Evolutionary conservation across 108 stramenopile species (phyloP), one percentile per base, ranked within the genome.

Genomic region (Skeletonema costatum): DNA sequence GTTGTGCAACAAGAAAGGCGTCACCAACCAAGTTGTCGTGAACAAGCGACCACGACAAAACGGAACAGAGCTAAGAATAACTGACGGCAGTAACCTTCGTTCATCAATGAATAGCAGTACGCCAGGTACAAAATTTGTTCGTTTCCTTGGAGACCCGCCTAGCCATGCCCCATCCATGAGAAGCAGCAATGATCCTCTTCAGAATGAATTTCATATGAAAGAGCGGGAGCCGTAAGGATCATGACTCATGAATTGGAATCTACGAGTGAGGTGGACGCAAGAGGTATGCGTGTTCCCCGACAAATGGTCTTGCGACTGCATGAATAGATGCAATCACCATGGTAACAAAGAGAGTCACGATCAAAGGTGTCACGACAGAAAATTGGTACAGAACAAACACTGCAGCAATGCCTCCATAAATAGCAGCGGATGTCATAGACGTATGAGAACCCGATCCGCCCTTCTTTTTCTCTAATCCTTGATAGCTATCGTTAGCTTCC

Each of bases 251-350:
- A 29, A 60, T n/a, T 31, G 25, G 56, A 58, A 29, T 11, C 25
- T 29, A 58, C 56, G 8, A 60, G 10, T 13, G 16, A 60, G 59
- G 21, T 11, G 46, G 42, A 39, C 68, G 66, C 17, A 73, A n/a
- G 25, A 60, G 36, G 59, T 78, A 71, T 3, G 44, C 11, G 50
- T 59, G 59, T 35, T 80, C 78, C 56, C 68, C 61, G 46, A 69
- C 60, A 12, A 80, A 60, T 16, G 78, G 78, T 19, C 78, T 36
- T 29, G 60, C 29, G 0, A 62, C 58, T 19, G 78, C 61, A 62
- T 80, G 78, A 12, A 31, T 30, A 12, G 39, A 21, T 3, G 78
- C 31, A 5, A 80, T 14, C 31, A 42, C 8, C 21, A 53, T 14
- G 10, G 72, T 38, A 3, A 60, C 9, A 3, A 73, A 12, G 8